Evolutionary conservation across 345 rosid genomes (phyloP), one percentile per base, ranked within the genome.

Genomic region (Iberis pinnata): DNA sequence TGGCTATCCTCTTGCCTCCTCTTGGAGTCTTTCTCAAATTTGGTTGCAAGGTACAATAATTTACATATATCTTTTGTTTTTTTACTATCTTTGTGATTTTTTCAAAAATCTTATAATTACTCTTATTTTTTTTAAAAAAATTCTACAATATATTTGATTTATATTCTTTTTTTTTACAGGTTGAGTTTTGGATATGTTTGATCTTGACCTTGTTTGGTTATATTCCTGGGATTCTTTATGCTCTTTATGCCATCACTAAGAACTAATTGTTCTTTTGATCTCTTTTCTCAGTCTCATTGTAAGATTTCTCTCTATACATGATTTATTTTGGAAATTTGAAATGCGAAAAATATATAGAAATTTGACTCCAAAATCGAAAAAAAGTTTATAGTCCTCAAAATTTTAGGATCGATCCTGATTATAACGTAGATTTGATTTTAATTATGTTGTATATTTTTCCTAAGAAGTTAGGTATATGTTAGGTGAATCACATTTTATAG

Each of bases 1-100:
- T 88, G 57, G 95, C 97, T 4, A 73, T 88, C 73, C 33, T 88
- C 67, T 73, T 88, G 83, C 97, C 97, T 31, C 97, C 97, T 57
- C 90, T 88, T 0, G 97, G 95, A 7, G 97, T 88, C 69, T 88
- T 82, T 69, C 85, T 85, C 79, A 88, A 75, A 69, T 85, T 5
- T 48, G 92, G 86, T 12, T 88, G 95, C 73, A 11, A 66, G 77
- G 97, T 84, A 44, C 3, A 22, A 8, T 26, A 7, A 22, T 36
- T 49, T 31, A 9, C 32, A 35, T 6, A 49, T 32, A 8, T 11
- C 12, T 9, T 39, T 31, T 9, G 9, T 31, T n/a, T 40, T 29
- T 55, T 20, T 31, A n/a, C n/a, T n/a, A n/a, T n/a, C n/a, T n/a
- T n/a, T n/a, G n/a, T n/a, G n/a, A n/a, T n/a, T n/a, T n/a, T n/a